Evolutionary conservation across 768 basidiomycete species (phyloP).

Genomic region (Tulasnella sp.): DNA sequence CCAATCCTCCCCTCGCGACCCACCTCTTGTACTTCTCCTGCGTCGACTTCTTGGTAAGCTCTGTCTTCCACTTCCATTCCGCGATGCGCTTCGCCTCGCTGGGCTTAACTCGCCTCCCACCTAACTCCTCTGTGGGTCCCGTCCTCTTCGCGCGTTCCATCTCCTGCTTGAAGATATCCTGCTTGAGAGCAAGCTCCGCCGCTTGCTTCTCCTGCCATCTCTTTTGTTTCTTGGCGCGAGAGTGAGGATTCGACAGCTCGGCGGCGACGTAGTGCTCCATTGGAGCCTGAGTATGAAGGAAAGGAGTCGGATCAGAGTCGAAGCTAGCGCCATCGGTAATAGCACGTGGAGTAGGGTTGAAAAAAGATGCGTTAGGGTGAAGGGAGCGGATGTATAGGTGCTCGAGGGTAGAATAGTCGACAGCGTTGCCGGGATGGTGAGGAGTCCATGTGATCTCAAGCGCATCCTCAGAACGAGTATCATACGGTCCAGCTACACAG

Average conservation of each 20-base stretch:
- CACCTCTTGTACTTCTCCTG: constrained; percentile 50
- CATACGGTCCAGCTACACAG: constrained; percentile 46
- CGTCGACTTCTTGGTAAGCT: constrained; percentile 46
- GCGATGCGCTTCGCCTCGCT: constrained; percentile 64
- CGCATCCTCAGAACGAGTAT: constrained; percentile 53
- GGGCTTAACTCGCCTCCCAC: constrained; percentile 40
- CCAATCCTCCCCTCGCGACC: constrained; percentile 27
- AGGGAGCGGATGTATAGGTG: constrained; percentile 47
- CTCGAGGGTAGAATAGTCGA: constrained; percentile 37
- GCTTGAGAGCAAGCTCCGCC: constrained; percentile 38
- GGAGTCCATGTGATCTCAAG: constrained; percentile 60
- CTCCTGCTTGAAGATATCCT: constrained; percentile 37
- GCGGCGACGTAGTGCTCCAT: constrained; percentile 54
- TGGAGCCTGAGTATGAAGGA: constrained; percentile 31
- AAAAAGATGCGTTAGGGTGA: constrained; percentile 1
- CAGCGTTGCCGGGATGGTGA: constrained; percentile 37
- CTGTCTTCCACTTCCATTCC: constrained; percentile 58
- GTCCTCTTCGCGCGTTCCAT: constrained; percentile 27
- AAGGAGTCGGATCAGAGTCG: constrained; percentile 27
- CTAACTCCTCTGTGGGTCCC: constrained; percentile 29
- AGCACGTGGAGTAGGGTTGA: background rate
- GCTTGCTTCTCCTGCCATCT: constrained; percentile 56
- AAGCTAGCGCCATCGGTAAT: constrained; percentile 21
- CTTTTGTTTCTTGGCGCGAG: constrained; percentile 68
- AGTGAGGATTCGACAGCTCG: constrained; percentile 74